These are phyloP conservation scores for Verbascum thapsus DNA, from an alignment of 257 asterid species.

Conservation along the genomic window DNA sequence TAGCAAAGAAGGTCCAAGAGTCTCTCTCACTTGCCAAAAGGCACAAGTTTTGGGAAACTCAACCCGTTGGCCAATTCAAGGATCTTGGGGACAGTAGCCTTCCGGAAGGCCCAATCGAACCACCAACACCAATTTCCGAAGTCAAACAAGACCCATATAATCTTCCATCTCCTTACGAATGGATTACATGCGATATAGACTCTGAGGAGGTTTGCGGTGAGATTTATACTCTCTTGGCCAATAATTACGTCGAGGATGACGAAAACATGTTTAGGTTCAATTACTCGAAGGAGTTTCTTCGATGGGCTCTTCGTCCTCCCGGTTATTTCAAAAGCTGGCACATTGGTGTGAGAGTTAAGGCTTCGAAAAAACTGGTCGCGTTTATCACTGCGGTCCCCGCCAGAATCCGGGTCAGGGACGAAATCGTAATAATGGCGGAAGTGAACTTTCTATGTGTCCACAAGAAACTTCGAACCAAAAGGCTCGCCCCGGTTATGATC, in stretches of 20 bases:
- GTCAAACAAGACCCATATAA: conserved; percentile 83
- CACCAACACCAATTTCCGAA: conserved; percentile 67
- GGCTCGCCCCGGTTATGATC: conserved; percentile 86
- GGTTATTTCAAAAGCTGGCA: conserved; percentile 73
- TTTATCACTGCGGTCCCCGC: conserved; percentile 80
- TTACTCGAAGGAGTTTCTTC: conserved; percentile 77
- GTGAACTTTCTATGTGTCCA: conserved; percentile 66
- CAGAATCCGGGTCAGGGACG: conserved; percentile 65
- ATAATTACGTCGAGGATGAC: conserved; percentile 67
- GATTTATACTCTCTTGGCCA: conserved; percentile 55
- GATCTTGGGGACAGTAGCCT: conserved; percentile 65
- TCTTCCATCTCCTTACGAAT: conserved; percentile 74
- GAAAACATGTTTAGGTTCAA: conserved; percentile 81
- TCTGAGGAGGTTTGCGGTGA: conserved; percentile 72
- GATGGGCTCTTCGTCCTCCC: conserved; percentile 82
- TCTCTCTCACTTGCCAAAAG: conserved; percentile 62
- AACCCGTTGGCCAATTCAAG: conserved; percentile 84
- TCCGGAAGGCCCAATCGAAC: conserved; percentile 81
- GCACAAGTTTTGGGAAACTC: conserved; percentile 92
- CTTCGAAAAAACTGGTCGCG: conserved; percentile 76
- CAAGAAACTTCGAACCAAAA: conserved; percentile 78
- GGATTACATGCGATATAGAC: conserved; percentile 79
- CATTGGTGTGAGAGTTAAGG: conserved; percentile 78
- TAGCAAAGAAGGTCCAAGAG: conserved; percentile 64
- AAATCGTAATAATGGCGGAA: conserved; percentile 72